These are phyloP conservation scores for Aspergillus awamori DNA, from an alignment of 2,329 filamentous ascomycete species.

Conservation along the genomic window DNA sequence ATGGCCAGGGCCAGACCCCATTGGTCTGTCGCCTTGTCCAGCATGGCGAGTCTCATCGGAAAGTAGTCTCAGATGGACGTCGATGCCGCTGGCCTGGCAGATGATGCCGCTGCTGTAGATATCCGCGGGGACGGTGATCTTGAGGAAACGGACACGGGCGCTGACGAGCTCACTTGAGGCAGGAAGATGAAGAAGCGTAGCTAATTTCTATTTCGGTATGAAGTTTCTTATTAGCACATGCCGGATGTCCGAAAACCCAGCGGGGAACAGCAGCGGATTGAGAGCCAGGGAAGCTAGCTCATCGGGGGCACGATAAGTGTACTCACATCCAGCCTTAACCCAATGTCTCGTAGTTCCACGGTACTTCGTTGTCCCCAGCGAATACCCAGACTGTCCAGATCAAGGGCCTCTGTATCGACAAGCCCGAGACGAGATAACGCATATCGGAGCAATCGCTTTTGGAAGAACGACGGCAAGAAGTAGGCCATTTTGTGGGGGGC, in stretches of 20 bases:
- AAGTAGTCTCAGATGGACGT: constrained; percentile 66
- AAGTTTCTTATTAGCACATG: constrained; percentile 28
- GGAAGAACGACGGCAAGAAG: constrained; percentile 76
- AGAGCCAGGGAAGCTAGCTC: constrained; percentile 10
- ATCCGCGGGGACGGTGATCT: constrained; percentile 83
- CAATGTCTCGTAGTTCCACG: constrained; percentile 85
- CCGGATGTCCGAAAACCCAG: background rate
- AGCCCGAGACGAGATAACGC: constrained; percentile 80
- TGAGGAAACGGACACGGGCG: constrained; percentile 74
- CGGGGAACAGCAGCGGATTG: constrained; percentile 14
- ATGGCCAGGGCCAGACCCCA: constrained; percentile 31
- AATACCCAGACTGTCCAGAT: constrained; percentile 83
- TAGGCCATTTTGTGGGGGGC: constrained; percentile 62
- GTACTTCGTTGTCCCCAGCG: constrained; percentile 79
- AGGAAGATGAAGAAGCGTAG: constrained; percentile 73
- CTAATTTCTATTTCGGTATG: constrained; percentile 67
- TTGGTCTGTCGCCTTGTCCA: constrained; percentile 34
- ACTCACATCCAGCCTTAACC: constrained; percentile 73
- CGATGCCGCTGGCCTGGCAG: constrained; percentile 79
- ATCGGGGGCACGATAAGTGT: constrained; percentile 2
- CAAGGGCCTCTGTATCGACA: constrained; percentile 82
- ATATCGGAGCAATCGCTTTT: constrained; percentile 86
- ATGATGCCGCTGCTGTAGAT: constrained; percentile 82
- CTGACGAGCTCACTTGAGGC: constrained; percentile 69
- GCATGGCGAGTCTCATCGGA: constrained; percentile 41